Conservation (phyloP, 2,329 filamentous ascomycete species). For the Botryotinia calthae region DNA sequence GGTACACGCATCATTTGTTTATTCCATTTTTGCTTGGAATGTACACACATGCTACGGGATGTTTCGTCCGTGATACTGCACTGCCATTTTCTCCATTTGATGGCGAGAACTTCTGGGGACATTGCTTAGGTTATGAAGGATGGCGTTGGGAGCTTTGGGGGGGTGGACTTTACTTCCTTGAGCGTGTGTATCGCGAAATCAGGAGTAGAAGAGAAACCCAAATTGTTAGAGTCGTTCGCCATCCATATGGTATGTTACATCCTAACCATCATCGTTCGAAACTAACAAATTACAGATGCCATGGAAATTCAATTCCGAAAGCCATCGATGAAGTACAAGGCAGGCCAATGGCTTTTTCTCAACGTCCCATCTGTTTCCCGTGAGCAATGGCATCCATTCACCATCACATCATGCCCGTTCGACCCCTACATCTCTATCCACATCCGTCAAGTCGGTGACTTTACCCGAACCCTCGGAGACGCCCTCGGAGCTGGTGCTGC, state of each 20-base stretch:
- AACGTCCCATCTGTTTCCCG: constrained; percentile 85
- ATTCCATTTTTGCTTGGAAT: constrained; percentile 90
- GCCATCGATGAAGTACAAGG: constrained; percentile 96
- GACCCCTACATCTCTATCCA: constrained; percentile 94
- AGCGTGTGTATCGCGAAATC: constrained; percentile 89
- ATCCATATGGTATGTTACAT: constrained; percentile 73
- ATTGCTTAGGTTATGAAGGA: constrained; percentile 92
- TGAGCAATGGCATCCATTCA: constrained; percentile 98
- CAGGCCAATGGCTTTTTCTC: constrained; percentile 96
- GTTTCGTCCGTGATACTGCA: constrained; percentile 85
- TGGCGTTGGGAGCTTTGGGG: constrained; percentile 96
- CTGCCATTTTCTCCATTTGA: constrained; percentile 79
- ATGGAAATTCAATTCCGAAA: constrained; percentile 98
- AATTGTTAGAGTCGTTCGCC: constrained; percentile 90
- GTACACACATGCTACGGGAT: constrained; percentile 93
- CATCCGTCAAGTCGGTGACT: constrained; percentile 94
- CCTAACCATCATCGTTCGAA: background rate
- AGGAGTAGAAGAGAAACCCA: constrained; percentile 78
- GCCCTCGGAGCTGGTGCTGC: constrained; percentile 87
- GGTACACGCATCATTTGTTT: constrained; percentile 99
- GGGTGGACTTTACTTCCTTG: constrained; percentile 79
- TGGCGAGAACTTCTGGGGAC: constrained; percentile 76
- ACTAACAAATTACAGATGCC: constrained; percentile 60
- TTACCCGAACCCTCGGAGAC: constrained; percentile 89
- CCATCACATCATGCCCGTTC: constrained; percentile 96